A percentile compares a stretch with the other conserved stretches of the same genome.
phyloP scores from a whole-genome alignment of 768 basidiomycete species.

The Lyophyllum decastes region DNA sequence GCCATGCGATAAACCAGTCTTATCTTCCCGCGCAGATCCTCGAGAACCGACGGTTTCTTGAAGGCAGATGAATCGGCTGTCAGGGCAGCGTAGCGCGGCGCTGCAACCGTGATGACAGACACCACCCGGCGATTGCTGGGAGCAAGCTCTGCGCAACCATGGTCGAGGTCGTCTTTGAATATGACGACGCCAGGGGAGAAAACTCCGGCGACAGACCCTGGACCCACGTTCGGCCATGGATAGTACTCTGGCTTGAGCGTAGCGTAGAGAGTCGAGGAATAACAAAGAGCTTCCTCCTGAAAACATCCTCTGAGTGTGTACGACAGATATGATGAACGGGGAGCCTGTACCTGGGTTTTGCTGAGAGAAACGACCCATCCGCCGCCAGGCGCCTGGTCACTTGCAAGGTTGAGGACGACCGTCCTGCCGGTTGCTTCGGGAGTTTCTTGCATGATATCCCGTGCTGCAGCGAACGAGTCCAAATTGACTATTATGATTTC shows the following conservation, averaged over 20 bases:
- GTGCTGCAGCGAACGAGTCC: constrained; percentile 38
- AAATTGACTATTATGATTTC: constrained; percentile 31
- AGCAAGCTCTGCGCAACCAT: constrained; percentile 37
- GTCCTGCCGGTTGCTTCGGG: constrained; percentile 26
- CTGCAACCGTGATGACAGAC: constrained; percentile 48
- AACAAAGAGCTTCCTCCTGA: constrained; percentile 50
- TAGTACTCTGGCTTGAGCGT: constrained; percentile 42
- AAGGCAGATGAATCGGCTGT: constrained; percentile 26
- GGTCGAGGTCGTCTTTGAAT: constrained; percentile 47
- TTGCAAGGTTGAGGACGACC: constrained; percentile 42
- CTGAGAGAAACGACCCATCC: constrained; percentile 30
- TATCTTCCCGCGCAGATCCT: constrained; percentile 44
- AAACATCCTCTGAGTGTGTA: too few species aligned
- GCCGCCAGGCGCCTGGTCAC: constrained; percentile 32
- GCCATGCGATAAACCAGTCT: constrained; percentile 45
- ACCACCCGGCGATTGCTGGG: constrained; percentile 34
- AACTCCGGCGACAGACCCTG: constrained; percentile 38
- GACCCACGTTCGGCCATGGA: constrained; percentile 48
- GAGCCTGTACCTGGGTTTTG: constrained; percentile 31
- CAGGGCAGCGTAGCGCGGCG: constrained; percentile 33
- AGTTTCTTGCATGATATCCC: constrained; percentile 29
- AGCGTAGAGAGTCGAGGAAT: constrained; percentile 45
- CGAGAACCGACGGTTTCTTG: constrained; percentile 24
- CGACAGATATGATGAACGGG: not conserved
- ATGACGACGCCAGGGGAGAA: constrained; percentile 48